Evolutionary conservation across 2,329 filamentous ascomycete genomes (phyloP), one percentile per base, ranked within the genome.

Genomic region (Alternaria rosae): DNA sequence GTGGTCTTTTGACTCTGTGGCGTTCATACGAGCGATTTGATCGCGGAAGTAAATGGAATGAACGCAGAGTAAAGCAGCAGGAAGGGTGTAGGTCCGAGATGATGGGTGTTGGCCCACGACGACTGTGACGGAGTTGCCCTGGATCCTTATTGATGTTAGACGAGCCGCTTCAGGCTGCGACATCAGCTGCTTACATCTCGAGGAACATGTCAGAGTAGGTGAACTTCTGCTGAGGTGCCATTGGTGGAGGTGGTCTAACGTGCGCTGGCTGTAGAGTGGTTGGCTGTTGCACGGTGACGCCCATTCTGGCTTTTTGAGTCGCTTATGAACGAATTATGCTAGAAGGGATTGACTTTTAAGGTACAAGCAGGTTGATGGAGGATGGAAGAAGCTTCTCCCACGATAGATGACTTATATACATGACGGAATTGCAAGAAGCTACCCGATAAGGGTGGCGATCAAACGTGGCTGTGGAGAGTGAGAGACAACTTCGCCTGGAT

Each of bases 41-140:
- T 62, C 17, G 25, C 42, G 45, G 32, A 70, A 64, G 38, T 54
- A 62, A 44, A 48, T 6, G 0, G 64, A 70, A 30, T 71, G 54
- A 1, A 43, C 43, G 23, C 47, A 32, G 20, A 71, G 59, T 6
- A 70, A 58, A 13, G 43, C 43, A 3, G 54, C 38, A 4, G 67
- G 69, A 1, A 70, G 61, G 0, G 47, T 57, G 17, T 66, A 70
- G 11, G 4, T 53, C 10, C 17, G n/a, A 10, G 15, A 28, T n/a
- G 32, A n/a, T 6, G 44, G 25, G 7, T 26, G 9, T 10, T 38
- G 35, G 30, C 65, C 63, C 10, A 70, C 48, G 3, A 54, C 32
- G 21, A 70, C 42, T 1, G 42, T 30, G 9, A 67, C 13, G 9
- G 54, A 45, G 12, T 47, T 50, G 1, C 68, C 69, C 48, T 61